Evolutionary conservation across 2,329 filamentous ascomycete genomes (phyloP).

Genomic region (Ascochyta koolunga): DNA sequence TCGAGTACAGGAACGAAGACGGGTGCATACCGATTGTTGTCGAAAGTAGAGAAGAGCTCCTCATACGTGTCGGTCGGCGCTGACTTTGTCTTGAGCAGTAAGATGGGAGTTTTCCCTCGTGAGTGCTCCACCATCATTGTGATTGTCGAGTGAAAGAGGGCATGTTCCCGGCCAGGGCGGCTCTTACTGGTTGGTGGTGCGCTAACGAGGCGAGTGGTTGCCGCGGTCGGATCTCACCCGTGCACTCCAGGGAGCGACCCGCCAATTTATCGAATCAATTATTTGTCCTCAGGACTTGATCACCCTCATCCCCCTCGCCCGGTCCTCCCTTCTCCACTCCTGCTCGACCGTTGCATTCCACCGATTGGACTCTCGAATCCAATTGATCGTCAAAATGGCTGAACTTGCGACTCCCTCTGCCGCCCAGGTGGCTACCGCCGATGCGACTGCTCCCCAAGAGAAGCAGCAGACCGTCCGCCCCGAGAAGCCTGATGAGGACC

Average conservation of each 20-base stretch:
- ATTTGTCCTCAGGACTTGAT: conserved; percentile 20
- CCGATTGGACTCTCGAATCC: conserved; percentile 22
- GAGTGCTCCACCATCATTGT: conserved; percentile 32
- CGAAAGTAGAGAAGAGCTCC: conserved; percentile 63
- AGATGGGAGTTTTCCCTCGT: conserved; percentile 57
- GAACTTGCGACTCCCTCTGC: conserved; percentile 48
- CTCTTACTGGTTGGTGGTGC: conserved; percentile 4
- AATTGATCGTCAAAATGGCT: conserved; percentile 42
- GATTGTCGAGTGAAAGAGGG: conserved; percentile 14
- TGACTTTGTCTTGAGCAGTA: conserved; percentile 81
- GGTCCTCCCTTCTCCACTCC: conserved; percentile 14
- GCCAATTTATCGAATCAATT: conserved; percentile 30
- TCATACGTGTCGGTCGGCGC: conserved; percentile 74
- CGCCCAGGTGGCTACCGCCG: conserved; percentile 41
- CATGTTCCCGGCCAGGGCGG: conserved; percentile 5
- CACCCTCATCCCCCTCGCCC: conserved; percentile 14
- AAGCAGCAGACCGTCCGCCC: conserved; percentile 64
- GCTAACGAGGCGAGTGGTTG: conserved; percentile 9
- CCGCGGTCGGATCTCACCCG: conserved; percentile 8
- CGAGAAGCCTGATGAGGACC: conserved; percentile 84
- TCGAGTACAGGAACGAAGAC: conserved; percentile 78
- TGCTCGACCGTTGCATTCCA: conserved; percentile 17
- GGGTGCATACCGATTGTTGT: conserved; percentile 62
- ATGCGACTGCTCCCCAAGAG: conserved; percentile 40
- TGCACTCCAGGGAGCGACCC: conserved; percentile 20